Conservation (phyloP, 352 stramenopile genomes). For the Phytophthora aleatoria region DNA sequence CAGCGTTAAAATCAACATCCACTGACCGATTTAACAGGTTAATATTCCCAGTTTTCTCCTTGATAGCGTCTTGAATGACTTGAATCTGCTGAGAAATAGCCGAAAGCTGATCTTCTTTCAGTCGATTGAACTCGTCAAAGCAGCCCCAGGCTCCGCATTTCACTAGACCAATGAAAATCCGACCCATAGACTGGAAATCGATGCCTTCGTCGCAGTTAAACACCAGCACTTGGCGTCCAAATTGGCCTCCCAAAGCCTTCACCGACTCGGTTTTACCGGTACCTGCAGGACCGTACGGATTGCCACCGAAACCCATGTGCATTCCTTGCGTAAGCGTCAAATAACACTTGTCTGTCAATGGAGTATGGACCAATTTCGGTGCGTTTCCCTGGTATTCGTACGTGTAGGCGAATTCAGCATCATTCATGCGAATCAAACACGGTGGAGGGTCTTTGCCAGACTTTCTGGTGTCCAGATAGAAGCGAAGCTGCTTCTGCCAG, state of each 20-base stretch:
- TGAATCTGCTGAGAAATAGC: constrained; percentile 96
- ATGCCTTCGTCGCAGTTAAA: constrained; percentile 96
- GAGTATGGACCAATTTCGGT: constrained; percentile 93
- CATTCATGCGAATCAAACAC: constrained; percentile 71
- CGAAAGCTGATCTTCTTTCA: constrained; percentile 95
- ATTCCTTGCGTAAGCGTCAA: constrained; percentile 95
- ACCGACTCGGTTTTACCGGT: constrained; percentile 96
- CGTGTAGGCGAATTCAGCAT: constrained; percentile 91
- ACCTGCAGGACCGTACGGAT: constrained; percentile 93
- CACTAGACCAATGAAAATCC: constrained; percentile 95
- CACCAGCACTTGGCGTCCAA: constrained; percentile 92
- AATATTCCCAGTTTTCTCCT: constrained; percentile 73
- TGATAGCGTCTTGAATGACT: constrained; percentile 94
- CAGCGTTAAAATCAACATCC: constrained; percentile 92
- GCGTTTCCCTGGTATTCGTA: constrained; percentile 97
- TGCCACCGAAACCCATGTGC: constrained; percentile 93
- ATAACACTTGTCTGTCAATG: constrained; percentile 95
- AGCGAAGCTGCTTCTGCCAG: constrained; percentile 95
- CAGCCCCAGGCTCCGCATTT: constrained; percentile 96
- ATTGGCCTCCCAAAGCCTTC: constrained; percentile 91
- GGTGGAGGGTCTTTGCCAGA: constrained; percentile 37
- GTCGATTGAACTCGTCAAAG: constrained; percentile 97
- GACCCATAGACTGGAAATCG: constrained; percentile 94
- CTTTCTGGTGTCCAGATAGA: constrained; percentile 75
- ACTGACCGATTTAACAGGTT: constrained; percentile 85